Evolutionary conservation across 2,329 filamentous ascomycete genomes (phyloP).

Genomic region (Stylonectria norvegica): DNA sequence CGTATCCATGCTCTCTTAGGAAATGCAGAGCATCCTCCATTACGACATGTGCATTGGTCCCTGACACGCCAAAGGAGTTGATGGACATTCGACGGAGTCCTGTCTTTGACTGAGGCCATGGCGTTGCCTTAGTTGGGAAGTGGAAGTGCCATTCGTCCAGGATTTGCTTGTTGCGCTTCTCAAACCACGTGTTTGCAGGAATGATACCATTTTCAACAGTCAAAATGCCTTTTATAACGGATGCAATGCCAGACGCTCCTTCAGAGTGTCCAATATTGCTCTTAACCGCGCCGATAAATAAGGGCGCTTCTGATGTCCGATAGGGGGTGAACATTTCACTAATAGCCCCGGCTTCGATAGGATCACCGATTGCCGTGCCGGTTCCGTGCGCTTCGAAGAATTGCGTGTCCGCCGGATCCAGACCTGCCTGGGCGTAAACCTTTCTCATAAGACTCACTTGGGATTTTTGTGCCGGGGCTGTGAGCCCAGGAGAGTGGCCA

Average conservation of each 20-base stretch:
- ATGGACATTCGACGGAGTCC: conserved; percentile 14
- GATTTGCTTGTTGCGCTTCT: conserved; percentile 29
- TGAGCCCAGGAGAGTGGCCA: conserved; percentile 41
- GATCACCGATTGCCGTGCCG: conserved; percentile 44
- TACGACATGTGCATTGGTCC: conserved; percentile 26
- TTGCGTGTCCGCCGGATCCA: conserved; percentile 32
- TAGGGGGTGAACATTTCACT: conserved; percentile 34
- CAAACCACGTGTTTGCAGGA: conserved; percentile 32
- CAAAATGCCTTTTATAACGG: conserved; percentile 17
- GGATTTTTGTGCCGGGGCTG: conserved; percentile 43
- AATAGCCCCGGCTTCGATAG: conserved; percentile 39
- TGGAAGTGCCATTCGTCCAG: too few species aligned
- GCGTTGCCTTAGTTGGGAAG: conserved; percentile 14
- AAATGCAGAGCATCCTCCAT: conserved; percentile 16
- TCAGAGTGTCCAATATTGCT: conserved; percentile 28
- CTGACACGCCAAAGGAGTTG: conserved; percentile 30
- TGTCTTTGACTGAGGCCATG: conserved; percentile 9
- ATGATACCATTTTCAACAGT: conserved; percentile 19
- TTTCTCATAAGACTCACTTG: conserved; percentile 38
- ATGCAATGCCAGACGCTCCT: conserved; percentile 23
- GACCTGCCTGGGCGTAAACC: conserved; percentile 36
- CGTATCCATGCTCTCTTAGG: conserved; percentile 1
- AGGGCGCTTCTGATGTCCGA: conserved; percentile 2
- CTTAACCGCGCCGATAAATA: conserved; percentile 29
- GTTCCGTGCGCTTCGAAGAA: conserved; percentile 46